A percentile compares a stretch with the other conserved stretches of the same genome.
Evolutionary conservation across 208 protist species (phyloP).

Genomic region (Trypanosomatidae sp.): DNA sequence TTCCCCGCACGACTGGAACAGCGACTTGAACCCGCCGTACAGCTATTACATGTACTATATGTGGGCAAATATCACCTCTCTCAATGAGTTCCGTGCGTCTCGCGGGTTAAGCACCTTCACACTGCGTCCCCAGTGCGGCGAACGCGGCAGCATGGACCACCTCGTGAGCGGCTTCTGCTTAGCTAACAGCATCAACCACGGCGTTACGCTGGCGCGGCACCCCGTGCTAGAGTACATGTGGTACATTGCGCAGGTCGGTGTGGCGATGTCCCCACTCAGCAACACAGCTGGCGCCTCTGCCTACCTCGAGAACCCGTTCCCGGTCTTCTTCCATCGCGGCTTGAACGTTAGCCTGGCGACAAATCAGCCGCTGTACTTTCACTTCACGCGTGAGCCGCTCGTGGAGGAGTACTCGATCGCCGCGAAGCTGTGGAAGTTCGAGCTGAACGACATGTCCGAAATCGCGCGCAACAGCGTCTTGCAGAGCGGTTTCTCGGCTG

Average conservation of each 20-base stretch:
- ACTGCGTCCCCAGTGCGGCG: slow-evolving; percentile 97
- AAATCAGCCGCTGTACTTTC: slow-evolving; percentile 97
- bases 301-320: slow-evolving; percentile 97
- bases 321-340: slow-evolving; percentile 94
- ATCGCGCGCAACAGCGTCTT: slow-evolving; percentile 98
- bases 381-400: slow-evolving; percentile 96
- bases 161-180: slow-evolving; percentile 94
- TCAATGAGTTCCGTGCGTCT: slow-evolving; percentile 95
- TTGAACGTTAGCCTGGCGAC: slow-evolving; percentile 98
- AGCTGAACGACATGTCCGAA: slow-evolving; percentile 97
- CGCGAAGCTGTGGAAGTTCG: slow-evolving; percentile 97
- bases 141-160: slow-evolving; percentile 92
- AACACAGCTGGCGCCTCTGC: slow-evolving; percentile 97
- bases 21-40: slow-evolving; percentile 97
- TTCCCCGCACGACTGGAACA: slow-evolving; percentile 93
- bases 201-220: slow-evolving; percentile 94
- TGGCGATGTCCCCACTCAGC: slow-evolving; percentile 98
- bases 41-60: slow-evolving; percentile 98
- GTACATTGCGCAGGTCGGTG: slow-evolving; percentile 97
- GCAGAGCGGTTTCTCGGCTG: slow-evolving; percentile 94
- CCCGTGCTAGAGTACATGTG: slow-evolving; percentile 98
- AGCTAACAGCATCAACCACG: slow-evolving; percentile 97
- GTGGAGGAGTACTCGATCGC: slow-evolving; percentile 99
- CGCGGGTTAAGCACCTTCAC: slow-evolving; percentile 83
- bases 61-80: slow-evolving; percentile 97